Conservation (phyloP, 2,329 filamentous ascomycete genomes). For the Trichoderma pleuroti region DNA sequence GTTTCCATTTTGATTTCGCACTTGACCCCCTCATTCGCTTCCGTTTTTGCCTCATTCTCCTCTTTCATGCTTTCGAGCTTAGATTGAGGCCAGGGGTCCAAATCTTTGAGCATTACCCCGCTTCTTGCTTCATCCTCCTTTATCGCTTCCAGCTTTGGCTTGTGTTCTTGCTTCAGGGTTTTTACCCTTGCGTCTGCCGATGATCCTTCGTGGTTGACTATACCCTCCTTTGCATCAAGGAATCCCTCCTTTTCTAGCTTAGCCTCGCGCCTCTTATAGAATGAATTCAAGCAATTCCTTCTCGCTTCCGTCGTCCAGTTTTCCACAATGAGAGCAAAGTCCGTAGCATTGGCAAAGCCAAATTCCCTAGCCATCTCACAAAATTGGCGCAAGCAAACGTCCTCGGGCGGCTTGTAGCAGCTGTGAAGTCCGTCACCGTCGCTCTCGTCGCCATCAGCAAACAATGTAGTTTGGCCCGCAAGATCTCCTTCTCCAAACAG, state of each 20-base stretch:
- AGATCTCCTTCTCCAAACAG: slow-evolving; percentile 43
- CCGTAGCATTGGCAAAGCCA: slow-evolving; percentile 70
- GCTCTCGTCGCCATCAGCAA: slow-evolving; percentile 46
- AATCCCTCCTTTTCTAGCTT: slow-evolving; percentile 38
- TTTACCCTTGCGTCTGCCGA: slow-evolving; percentile 4
- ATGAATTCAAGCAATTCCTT: slow-evolving; percentile 71
- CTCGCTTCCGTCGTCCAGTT: slow-evolving; percentile 82
- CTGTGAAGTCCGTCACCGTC: slow-evolving; percentile 32
- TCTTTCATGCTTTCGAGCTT: slow-evolving; percentile 7
- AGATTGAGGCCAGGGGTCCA: neutral
- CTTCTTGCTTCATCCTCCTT: slow-evolving; percentile 15
- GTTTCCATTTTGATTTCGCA: slow-evolving; percentile 19
- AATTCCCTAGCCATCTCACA: slow-evolving; percentile 82
- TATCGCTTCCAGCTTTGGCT: neutral
- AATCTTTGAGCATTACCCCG: slow-evolving; percentile 4
- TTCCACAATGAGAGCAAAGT: slow-evolving; percentile 89
- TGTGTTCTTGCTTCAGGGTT: slow-evolving; percentile 16
- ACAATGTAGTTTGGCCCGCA: slow-evolving; percentile 54
- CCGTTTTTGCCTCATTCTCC: neutral
- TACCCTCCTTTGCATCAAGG: neutral
- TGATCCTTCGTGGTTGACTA: slow-evolving; percentile 27
- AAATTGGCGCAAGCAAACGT: slow-evolving; percentile 77
- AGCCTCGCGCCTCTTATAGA: slow-evolving; percentile 68
- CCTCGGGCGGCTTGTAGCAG: slow-evolving; percentile 67
- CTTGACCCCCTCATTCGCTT: slow-evolving; percentile 22